Conservation (phyloP, 495 filamentous ascomycete genomes). For the Talaromyces nanjingensis region DNA sequence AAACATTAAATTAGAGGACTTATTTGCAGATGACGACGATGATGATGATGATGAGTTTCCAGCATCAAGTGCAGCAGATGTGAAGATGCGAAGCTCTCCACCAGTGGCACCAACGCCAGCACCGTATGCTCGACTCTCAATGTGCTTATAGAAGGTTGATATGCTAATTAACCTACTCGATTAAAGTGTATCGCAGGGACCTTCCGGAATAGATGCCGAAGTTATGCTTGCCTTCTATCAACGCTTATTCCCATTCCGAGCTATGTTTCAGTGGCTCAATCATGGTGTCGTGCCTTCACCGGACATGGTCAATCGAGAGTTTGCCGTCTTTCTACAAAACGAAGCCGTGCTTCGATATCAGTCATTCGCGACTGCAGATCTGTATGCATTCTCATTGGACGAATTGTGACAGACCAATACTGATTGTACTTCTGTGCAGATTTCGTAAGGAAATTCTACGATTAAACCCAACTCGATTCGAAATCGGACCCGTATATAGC, state of each 20-base stretch:
- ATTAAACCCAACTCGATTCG: slow-evolving; percentile 86
- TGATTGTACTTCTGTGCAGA: slow-evolving; percentile 29
- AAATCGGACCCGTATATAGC: slow-evolving; percentile 93
- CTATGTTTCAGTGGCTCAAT: slow-evolving; percentile 97
- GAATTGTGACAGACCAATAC: not conserved
- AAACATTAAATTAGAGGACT: slow-evolving; percentile 68
- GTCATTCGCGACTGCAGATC: slow-evolving; percentile 76
- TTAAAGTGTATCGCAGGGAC: slow-evolving; percentile 13
- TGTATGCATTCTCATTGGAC: slow-evolving; percentile 45
- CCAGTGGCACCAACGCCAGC: slow-evolving; percentile 30
- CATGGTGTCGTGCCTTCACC: slow-evolving; percentile 77
- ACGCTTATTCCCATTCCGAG: slow-evolving; percentile 90
- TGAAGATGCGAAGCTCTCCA: slow-evolving; percentile 38
- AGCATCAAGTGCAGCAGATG: slow-evolving; percentile 43
- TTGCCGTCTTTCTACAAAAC: slow-evolving; percentile 84
- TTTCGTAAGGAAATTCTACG: slow-evolving; percentile 86
- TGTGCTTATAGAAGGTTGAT: not conserved
- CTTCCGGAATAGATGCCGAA: slow-evolving; percentile 61
- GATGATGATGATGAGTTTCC: slow-evolving; percentile 73
- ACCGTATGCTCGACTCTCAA: slow-evolving; percentile 27
- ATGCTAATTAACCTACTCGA: not conserved
- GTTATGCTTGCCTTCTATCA: slow-evolving; percentile 90
- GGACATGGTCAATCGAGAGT: slow-evolving; percentile 90
- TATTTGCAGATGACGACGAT: slow-evolving; percentile 61
- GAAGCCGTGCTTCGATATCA: slow-evolving; percentile 91